Base-by-base conservation (phyloP, 2,329 filamentous ascomycete species). In the Neodidymelliopsis sp. region DNA sequence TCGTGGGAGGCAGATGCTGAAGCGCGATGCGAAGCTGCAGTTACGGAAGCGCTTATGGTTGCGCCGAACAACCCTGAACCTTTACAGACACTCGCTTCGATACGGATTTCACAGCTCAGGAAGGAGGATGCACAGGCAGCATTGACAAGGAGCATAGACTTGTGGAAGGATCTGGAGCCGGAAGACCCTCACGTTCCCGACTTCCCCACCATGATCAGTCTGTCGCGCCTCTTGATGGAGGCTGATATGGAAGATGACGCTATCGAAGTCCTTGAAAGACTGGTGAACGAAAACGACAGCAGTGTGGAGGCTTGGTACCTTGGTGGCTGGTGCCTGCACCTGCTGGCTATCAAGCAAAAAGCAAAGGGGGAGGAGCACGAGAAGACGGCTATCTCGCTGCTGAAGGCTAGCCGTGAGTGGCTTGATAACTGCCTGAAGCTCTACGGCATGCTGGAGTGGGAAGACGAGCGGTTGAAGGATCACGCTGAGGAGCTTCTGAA, bases 281-380 rank as follows among this genome's bases (percentile, higher is more conserved):
- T 99, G 42, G 84, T 96, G 28, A 79, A 83, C 25, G 94, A 99
- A 70, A 93, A 99, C 60, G 95, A 99, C 69, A 83, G 89, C 67
- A 96, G 93, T 71, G 89, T 99, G 15, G 94, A 99, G 75, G 89
- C 90, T 13, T 97, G 92, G 91, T 99, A 99, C 75, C 81, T 99
- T 4, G 94, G 94, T 31, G 95, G 94, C 4, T 97, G 93, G 90
- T 92, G 91, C 62, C 81, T 95, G 59, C 90, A 91, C 69, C 82
- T 96, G 49, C 78, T 89, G 54, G 89, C 88, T 9, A 83, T 89
- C 70, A 89, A 87, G 78, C 77, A 84, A 63, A 83, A 80, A 62
- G 73, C 73, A 54, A 71, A 74, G 4, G 77, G 77, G 28, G 47
- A 30, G 15, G 47, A 50, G 20, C 78, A 84, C 35, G 77, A 78